Base-by-base conservation (phyloP, 306 rosid genomes). In the Dalbergia cultrata region DNA sequence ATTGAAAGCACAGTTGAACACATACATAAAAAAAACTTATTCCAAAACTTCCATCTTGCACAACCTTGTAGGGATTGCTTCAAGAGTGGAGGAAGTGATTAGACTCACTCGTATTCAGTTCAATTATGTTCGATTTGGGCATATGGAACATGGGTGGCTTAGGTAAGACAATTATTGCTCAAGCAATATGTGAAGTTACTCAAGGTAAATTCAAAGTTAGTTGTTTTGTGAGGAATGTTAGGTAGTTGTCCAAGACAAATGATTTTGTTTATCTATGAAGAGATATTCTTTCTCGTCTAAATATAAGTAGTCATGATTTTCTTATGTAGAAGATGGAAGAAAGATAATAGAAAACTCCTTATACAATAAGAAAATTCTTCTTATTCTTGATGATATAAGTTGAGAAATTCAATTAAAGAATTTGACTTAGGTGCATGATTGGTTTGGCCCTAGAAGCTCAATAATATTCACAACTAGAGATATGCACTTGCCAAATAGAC, bases 141-240 rank as follows among this genome's bases (percentile, higher is more conserved):
- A 77, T 77, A 66, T 67, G 74, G 74, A 74, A 74, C 39, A 77
- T 77, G 81, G 74, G 74, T 9, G 81, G 81, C 67, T 21, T 66
- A 39, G 81, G 74, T 13, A 65, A 77, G 53, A 37, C 81, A 21
- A 53, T 75, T 16, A 67, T 77, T 54, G 74, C 81, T 21, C 65
- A 66, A 53, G 73, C 72, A 6, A 43, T 77, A 22, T 66, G 19
- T 39, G 65, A 65, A 37, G 18, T 13, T 6, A 65, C 52, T 66
- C 66, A 5, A 66, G 5, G 10, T 21, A 35, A 77, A 13, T 77
- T 77, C 57, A 8, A 77, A 21, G n/a, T 39, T 41, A 19, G 64
- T 21, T 77, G 58, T 19, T 67, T 77, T 56, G 17, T 77, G 16
- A 43, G 7, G 5, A 77, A 77, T 16, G 74, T 77, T 39, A 39